These are phyloP conservation scores for Coniferiporia sulphurascens DNA, from an alignment of 1,284 basidiomycete genomes.

Conservation along the genomic window DNA sequence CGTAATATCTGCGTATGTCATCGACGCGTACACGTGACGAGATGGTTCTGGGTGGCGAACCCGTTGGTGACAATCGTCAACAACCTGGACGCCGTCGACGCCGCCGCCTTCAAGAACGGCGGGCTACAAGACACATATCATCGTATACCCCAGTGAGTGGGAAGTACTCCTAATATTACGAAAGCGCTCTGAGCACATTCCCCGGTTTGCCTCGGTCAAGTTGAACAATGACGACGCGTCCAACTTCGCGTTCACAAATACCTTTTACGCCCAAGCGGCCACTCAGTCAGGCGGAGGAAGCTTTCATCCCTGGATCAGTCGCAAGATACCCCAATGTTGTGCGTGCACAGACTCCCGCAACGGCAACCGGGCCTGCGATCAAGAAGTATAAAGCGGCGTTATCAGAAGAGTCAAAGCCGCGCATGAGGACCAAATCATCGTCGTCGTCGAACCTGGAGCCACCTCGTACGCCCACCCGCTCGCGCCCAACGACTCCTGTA, in stretches of 20 bases:
- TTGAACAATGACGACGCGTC: not conserved
- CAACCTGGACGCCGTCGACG: not conserved
- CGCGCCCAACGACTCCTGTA: slow-evolving; percentile 36
- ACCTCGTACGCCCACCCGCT: slow-evolving; percentile 12
- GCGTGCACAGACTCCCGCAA: not conserved
- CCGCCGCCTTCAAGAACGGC: not conserved
- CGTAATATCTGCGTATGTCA: not conserved
- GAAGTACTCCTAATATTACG: not conserved
- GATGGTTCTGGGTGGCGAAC: not conserved
- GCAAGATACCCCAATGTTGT: slow-evolving; percentile 19
- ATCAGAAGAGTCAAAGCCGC: slow-evolving; percentile 52
- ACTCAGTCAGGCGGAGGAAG: slow-evolving; percentile 29
- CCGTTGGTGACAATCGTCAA: not conserved
- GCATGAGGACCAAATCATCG: slow-evolving; percentile 28
- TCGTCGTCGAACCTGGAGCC: slow-evolving; percentile 26
- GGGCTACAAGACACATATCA: not conserved
- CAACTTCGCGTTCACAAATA: not conserved
- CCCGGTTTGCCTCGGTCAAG: not conserved
- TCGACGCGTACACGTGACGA: not conserved
- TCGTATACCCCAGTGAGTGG: not conserved
- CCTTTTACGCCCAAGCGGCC: slow-evolving; percentile 55
- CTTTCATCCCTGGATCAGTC: slow-evolving; percentile 20
- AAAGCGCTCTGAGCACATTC: not conserved
- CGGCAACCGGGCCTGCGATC: not conserved
- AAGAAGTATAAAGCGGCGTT: slow-evolving; percentile 31